phyloP scores from a whole-genome alignment of 1,284 basidiomycete genomes.

The Cutaneotrichosporon sp. region DNA sequence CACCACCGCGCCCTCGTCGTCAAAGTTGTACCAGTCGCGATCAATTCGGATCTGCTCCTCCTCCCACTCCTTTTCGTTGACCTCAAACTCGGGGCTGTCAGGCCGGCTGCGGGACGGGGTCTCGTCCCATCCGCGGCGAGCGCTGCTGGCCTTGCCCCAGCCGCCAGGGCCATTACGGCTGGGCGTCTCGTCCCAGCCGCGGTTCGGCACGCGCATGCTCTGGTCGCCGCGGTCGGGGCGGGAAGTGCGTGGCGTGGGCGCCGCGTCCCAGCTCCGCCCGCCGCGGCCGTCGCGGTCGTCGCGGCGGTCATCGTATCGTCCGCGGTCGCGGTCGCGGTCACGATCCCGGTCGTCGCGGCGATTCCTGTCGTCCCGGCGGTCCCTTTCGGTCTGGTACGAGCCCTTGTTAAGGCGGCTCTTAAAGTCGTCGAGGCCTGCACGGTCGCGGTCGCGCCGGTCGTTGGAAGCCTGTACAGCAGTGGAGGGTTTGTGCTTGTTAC shows the following conservation, averaged over 20 bases:
- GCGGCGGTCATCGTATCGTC: constrained; percentile 23
- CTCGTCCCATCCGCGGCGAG: constrained; percentile 63
- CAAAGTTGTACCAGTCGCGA: constrained; percentile 87
- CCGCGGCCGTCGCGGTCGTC: constrained; percentile 15
- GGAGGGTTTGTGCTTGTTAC: constrained; percentile 56
- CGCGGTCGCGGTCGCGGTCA: constrained; percentile 19
- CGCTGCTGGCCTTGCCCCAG: constrained; percentile 17
- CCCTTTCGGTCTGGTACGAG: constrained; percentile 51
- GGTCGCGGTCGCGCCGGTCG: constrained; percentile 19
- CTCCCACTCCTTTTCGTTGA: constrained; percentile 75
- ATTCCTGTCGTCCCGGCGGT: constrained; percentile 2
- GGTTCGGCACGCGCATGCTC: constrained; percentile 75
- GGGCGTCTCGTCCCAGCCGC: constrained; percentile 85
- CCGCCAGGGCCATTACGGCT: constrained; percentile 46
- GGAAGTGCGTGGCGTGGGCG: constrained; percentile 62
- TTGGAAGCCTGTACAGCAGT: constrained; percentile 26
- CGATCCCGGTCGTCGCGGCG: constrained; percentile 6
- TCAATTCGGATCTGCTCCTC: constrained; percentile 85
- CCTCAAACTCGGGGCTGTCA: constrained; percentile 49
- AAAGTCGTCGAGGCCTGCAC: constrained; percentile 42
- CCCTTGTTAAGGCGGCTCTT: constrained; percentile 40
- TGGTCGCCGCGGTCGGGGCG: constrained; percentile 61
- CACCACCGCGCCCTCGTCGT: constrained; percentile 75
- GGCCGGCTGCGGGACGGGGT: constrained; percentile 63
- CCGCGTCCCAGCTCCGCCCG: constrained; percentile 43